phyloP scores from a whole-genome alignment of 208 protist species.

The Crithidia mellificae region DNA sequence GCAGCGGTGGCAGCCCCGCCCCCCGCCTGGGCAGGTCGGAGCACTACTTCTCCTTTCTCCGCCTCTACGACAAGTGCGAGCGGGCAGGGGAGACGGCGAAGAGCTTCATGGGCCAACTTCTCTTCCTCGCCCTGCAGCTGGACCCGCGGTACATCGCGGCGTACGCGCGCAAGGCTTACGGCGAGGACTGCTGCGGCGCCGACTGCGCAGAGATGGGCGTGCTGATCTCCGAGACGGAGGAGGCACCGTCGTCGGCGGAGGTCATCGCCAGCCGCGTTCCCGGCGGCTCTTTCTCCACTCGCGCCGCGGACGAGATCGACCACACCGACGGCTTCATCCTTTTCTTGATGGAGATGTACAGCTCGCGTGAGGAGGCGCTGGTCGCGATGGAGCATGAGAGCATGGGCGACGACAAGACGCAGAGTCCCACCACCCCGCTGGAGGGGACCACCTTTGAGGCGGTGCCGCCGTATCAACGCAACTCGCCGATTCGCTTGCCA shows the following conservation, averaged over 20 bases:
- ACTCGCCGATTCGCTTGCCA: constrained; percentile 48
- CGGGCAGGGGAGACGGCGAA: constrained; percentile 39
- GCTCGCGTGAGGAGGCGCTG: constrained; percentile 43
- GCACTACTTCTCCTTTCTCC: constrained; percentile 91
- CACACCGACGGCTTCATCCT: constrained; percentile 84
- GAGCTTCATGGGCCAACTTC: constrained; percentile 66
- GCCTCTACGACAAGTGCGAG: constrained; percentile 84
- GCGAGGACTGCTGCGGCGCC: constrained; percentile 42
- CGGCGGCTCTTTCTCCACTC: constrained; percentile 20
- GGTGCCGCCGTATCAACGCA: constrained; percentile 29
- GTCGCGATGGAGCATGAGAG: constrained; percentile 18
- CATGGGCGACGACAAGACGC: constrained; percentile 10
- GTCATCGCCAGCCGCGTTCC: constrained; percentile 54
- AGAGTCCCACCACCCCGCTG: background rate
- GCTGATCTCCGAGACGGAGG: constrained; percentile 61
- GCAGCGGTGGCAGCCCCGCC: constrained; percentile 5
- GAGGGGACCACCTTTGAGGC: constrained; percentile 14
- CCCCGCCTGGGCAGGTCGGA: constrained; percentile 41
- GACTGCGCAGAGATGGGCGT: constrained; percentile 64
- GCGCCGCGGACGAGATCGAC: constrained; percentile 25
- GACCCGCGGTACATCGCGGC: constrained; percentile 70
- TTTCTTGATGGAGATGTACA: constrained; percentile 84
- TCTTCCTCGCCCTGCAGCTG: constrained; percentile 84
- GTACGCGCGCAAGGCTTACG: constrained; percentile 60
- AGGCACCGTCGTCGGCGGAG: constrained; percentile 78